These are phyloP conservation scores for Penicillium pulvis DNA, from an alignment of 495 filamentous ascomycete genomes.

Conservation along the genomic window DNA sequence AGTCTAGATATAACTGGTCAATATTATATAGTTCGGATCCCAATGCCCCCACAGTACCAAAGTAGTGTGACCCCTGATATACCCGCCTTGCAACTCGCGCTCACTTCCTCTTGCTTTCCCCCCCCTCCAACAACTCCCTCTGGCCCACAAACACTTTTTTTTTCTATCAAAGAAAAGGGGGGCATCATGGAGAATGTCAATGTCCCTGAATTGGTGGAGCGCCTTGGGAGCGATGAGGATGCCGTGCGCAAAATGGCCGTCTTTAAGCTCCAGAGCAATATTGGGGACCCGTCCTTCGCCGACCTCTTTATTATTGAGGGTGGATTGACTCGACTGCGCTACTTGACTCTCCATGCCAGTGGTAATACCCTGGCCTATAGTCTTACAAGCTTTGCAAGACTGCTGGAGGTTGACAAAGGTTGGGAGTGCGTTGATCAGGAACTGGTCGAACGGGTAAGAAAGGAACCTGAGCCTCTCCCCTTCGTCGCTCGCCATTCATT, in stretches of 20 bases:
- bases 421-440: conserved; percentile 80
- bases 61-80: neutral
- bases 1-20: neutral
- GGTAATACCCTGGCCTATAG: conserved; percentile 97
- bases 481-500: neutral
- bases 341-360: conserved; percentile 76
- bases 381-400: conserved; percentile 78
- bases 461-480: neutral
- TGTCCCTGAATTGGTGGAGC: conserved; percentile 66
- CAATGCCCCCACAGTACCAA: neutral
- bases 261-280: conserved; percentile 92
- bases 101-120: neutral
- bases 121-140: neutral
- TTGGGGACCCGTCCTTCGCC: conserved; percentile 95
- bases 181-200: conserved; percentile 57
- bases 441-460: conserved; percentile 62
- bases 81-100: neutral
- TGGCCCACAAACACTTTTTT: neutral
- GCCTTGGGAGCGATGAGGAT: conserved; percentile 78
- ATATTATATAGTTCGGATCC: conserved; percentile 1
- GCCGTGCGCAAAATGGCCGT: conserved; percentile 97
- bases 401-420: conserved; percentile 95
- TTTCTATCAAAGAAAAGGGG: neutral
- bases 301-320: conserved; percentile 93
- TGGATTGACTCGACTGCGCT: conserved; percentile 76